These are phyloP conservation scores for Mortierella antarctica DNA, from an alignment of 192 early-diverging fungal species.

Conservation along the genomic window DNA sequence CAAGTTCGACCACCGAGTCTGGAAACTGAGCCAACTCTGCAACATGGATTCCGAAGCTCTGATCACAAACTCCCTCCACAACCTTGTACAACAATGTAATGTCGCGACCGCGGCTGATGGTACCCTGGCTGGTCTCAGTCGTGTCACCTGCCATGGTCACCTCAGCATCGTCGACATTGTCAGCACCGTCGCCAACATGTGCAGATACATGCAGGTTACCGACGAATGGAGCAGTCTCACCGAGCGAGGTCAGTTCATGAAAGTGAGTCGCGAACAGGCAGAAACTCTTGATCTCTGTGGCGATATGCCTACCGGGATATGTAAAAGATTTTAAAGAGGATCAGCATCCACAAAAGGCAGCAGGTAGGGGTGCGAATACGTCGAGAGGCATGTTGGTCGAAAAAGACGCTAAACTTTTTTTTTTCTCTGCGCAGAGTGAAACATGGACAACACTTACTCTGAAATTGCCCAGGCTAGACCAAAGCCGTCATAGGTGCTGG, in stretches of 20 bases:
- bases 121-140: slow-evolving; percentile 27
- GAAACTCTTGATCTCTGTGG: slow-evolving; percentile 73
- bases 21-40: slow-evolving; percentile 96
- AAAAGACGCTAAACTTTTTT: neutral
- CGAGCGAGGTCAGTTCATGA: slow-evolving; percentile 93
- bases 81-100: slow-evolving; percentile 96
- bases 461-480: slow-evolving; percentile 98
- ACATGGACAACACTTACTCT: slow-evolving; percentile 68
- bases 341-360: slow-evolving; percentile 6
- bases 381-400: neutral
- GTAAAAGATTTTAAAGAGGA: slow-evolving; percentile 4
- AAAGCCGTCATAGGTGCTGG: slow-evolving; percentile 98
- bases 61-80: slow-evolving; percentile 87
- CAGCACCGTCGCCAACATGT: slow-evolving; percentile 48
- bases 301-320: slow-evolving; percentile 71
- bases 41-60: slow-evolving; percentile 99
- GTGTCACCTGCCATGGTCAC: neutral
- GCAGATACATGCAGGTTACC: slow-evolving; percentile 93
- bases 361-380: neutral
- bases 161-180: neutral
- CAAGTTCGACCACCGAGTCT: slow-evolving; percentile 80
- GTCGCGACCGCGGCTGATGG: slow-evolving; percentile 46
- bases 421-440: neutral
- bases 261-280: slow-evolving; percentile 98
- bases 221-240: slow-evolving; percentile 74